These are phyloP conservation scores for Botryotinia globosa DNA, from an alignment of 2,329 filamentous ascomycete genomes.

Conservation along the genomic window DNA sequence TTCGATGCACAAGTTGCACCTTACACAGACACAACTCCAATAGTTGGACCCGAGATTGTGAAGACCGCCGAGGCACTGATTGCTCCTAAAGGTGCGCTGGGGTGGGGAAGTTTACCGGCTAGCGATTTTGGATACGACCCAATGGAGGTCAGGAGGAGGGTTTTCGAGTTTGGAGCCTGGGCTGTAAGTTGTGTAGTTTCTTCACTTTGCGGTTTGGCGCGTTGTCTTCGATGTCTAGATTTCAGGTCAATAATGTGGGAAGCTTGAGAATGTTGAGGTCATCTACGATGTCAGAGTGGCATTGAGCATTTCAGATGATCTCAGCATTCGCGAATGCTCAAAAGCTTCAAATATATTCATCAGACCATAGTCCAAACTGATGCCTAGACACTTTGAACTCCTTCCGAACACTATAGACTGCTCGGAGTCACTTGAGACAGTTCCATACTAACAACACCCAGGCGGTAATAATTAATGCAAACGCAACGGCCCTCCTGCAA, in stretches of 20 bases:
- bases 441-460: slow-evolving; percentile 28
- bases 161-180: slow-evolving; percentile 3
- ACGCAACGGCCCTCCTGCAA: slow-evolving; percentile 57
- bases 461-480: slow-evolving; percentile 60
- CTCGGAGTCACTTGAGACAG: rapidly evolving
- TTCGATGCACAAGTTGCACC: slow-evolving; percentile 57
- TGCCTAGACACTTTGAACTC: neutral
- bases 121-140: neutral
- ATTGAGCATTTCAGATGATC: neutral
- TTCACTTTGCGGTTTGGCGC: neutral
- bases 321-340: neutral
- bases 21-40: slow-evolving; percentile 47
- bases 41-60: slow-evolving; percentile 56
- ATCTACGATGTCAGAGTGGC: neutral
- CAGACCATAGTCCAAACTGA: neutral
- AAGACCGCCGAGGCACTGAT: slow-evolving; percentile 46
- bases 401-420: neutral
- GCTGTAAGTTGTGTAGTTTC: neutral
- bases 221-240: neutral
- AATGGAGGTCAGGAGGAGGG: neutral
- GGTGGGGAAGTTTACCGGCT: slow-evolving; percentile 12
- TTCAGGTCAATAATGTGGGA: no score
- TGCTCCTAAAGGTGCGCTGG: neutral
- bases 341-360: neutral
- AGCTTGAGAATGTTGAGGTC: no score